Base-by-base conservation (phyloP, 352 stramenopile genomes). In the Phytophthora uliginosa region DNA sequence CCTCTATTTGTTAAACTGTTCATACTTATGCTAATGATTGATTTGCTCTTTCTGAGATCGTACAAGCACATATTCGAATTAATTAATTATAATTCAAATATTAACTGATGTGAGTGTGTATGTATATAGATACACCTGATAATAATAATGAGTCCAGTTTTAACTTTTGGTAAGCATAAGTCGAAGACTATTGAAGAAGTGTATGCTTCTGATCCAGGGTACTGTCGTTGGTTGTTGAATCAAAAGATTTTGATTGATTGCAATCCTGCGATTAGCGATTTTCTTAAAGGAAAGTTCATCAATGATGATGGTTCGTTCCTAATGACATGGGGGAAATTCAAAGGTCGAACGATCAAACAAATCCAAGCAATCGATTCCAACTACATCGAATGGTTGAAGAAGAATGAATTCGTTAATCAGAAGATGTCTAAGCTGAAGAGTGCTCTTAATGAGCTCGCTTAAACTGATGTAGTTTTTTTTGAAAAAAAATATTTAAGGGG, bases 281-380 rank as follows among this genome's bases (percentile, higher is more conserved):
- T 59, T 24, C 50, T 59, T 0, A 38, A 26, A 6, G 7, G 0
- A 13, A 54, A 53, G 7, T 63, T 63, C 22, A 20, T 3, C 15
- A 61, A 61, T 36, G 55, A 61, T 61, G 34, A 61, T 38, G 55
- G 55, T 9, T 63, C 56, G 28, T 63, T 53, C 20, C 9, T 63
- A 6, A 38, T 63, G 36, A 63, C 34, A 0, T 42, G 38, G 22
- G 36, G 56, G 0, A 52, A 53, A 26, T 53, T 28, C 22, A 63
- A 63, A 26, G 6, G 6, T 38, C 13, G n/a, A 26, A 53, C 56
- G 20, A 52, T 63, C 22, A 28, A 28, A 28, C 26, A 28, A 6
- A 28, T 28, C 26, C 26, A 28, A 28, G 26, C 26, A 28, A 28
- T 40, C 13, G 56, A 63, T 53, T 24, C 56, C 15, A 63, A 52